phyloP scores from a whole-genome alignment of 305 asterid genomes.

The Solanum hybrid region DNA sequence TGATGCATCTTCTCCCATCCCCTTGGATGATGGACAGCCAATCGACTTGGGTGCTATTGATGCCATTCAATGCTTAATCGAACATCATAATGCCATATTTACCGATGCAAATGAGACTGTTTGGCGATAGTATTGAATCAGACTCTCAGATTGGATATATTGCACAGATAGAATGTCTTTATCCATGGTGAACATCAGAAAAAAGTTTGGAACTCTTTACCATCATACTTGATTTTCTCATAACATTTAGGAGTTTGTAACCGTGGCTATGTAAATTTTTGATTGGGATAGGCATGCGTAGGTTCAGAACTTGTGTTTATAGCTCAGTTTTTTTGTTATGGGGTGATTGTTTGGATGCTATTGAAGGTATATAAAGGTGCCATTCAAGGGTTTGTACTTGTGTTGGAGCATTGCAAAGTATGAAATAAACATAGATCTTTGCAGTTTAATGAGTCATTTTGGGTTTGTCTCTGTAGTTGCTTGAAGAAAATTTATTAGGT shows the following conservation, averaged over 20 bases:
- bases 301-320: not conserved
- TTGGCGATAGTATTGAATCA: conserved; percentile 34
- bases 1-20: conserved; percentile 63
- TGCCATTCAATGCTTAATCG: conserved; percentile 64
- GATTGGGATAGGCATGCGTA: conserved; percentile 4
- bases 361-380: not conserved
- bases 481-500: not conserved
- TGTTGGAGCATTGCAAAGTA: not conserved
- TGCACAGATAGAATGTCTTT: conserved; percentile 23
- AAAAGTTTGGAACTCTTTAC: not conserved
- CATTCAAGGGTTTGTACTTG: not conserved
- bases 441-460: not conserved
- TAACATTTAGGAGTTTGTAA: not conserved
- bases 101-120: conserved; percentile 65
- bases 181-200: not conserved
- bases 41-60: conserved; percentile 64
- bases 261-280: conserved; percentile 3
- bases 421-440: not conserved
- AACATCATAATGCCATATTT: conserved; percentile 62
- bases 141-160: not conserved
- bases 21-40: conserved; percentile 59
- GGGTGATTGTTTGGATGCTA: not conserved
- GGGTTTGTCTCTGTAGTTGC: not conserved
- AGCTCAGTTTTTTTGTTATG: not conserved
- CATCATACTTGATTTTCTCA: not conserved